Evolutionary conservation across 169 alveolate species (phyloP), one percentile per base, ranked within the genome.

Genomic region (Plasmodium billcollinsi): DNA sequence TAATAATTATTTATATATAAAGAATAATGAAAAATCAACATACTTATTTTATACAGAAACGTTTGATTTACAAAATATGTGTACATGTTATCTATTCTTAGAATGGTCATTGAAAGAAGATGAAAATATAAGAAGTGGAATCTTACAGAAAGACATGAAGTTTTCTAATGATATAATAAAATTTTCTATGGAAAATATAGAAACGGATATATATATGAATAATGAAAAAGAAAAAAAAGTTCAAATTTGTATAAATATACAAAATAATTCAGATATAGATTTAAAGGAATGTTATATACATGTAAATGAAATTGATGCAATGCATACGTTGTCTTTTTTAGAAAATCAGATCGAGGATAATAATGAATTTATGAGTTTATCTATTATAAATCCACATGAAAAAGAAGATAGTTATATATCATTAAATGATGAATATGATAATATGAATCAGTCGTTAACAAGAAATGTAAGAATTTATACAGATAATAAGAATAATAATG

Each of bases 201-300:
- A 45, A 14, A 66, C 45, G 26, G 89, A 78, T 21, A 78, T 78
- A 47, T 78, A 52, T 58, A 58, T 78, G 76, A 78, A 78, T 52
- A 33, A 52, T 45, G 33, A 78, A 78, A 78, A 63, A 58, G 89
- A 78, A 49, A 49, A 63, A 65, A 20, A 3, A 50, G 9, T 78
- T 8, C 24, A 78, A 78, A 66, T 78, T 49, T 61, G 47, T 18
- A 26, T 78, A 2, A 78, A 78, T 58, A 78, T 78, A 65, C 72
- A 66, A 33, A 78, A 78, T 59, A 78, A 78, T 39, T 49, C 78
- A 50, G 71, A 70, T n/a, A 29, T 50, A 29, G 89, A 78, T 20
- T 24, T 78, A 20, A 21, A 15, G n/a, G 54, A 78, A 29, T 78
- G 73, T 50, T 78, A 78, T 66, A 73, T 78, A 58, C 89, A 78